phyloP scores from a whole-genome alignment of 441 rosid genomes.

The Eutrema salsugineum region DNA sequence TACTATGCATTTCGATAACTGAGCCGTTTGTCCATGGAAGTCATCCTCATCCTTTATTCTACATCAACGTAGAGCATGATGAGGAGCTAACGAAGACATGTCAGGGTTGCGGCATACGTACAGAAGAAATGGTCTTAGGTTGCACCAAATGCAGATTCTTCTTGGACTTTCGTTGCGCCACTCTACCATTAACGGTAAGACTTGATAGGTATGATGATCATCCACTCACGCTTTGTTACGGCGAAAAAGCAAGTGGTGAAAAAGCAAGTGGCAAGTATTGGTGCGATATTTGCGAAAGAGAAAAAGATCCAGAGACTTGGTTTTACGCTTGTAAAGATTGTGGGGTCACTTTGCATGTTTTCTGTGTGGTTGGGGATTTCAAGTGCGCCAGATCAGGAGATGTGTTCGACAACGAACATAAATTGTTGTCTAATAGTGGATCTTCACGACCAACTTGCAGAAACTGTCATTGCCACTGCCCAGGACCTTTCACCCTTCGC shows the following conservation, averaged over 20 bases:
- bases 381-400: background rate
- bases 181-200: background rate
- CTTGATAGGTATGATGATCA: background rate
- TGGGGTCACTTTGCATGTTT: background rate
- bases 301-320: background rate
- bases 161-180: background rate
- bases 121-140: background rate
- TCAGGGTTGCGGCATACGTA: background rate
- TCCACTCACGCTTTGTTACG: constrained; percentile 5
- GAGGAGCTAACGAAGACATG: background rate
- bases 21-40: constrained; percentile 2
- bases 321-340: background rate
- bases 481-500: too few relatives aligned
- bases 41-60: constrained; percentile 11
- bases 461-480: too few relatives aligned
- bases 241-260: background rate
- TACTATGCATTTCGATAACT: background rate
- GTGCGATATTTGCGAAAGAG: background rate
- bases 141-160: background rate
- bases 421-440: too few relatives aligned
- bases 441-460: too few relatives aligned
- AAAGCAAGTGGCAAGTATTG: background rate
- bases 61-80: background rate
- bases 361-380: background rate
- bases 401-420: too few relatives aligned